Evolutionary conservation across 2,329 filamentous ascomycete genomes (phyloP).

Genomic region (Stachybotrys chlorohalonatus): DNA sequence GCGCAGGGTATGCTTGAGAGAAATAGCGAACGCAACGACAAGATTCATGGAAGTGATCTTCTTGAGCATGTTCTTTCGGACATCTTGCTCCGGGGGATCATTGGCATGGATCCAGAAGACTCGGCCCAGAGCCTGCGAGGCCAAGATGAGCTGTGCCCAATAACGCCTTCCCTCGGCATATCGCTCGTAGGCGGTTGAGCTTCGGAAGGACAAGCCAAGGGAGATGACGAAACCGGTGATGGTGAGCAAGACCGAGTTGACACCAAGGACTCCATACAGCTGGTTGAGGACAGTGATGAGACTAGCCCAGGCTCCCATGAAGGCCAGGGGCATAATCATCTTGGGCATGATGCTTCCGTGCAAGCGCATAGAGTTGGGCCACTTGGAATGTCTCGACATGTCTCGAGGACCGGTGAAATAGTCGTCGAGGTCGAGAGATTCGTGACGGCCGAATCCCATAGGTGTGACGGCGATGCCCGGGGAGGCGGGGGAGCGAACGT

Average conservation of each 20-base stretch:
- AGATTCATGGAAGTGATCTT: slow-evolving; percentile 72
- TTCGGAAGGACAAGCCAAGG: slow-evolving; percentile 69
- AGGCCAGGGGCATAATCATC: slow-evolving; percentile 59
- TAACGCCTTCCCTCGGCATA: slow-evolving; percentile 56
- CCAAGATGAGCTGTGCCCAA: slow-evolving; percentile 52
- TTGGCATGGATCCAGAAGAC: slow-evolving; percentile 76
- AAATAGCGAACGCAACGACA: slow-evolving; percentile 65
- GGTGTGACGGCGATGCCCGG: slow-evolving; percentile 17
- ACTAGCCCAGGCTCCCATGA: slow-evolving; percentile 57
- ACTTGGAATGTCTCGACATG: slow-evolving; percentile 65
- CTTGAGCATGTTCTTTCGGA: slow-evolving; percentile 58
- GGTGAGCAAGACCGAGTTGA: slow-evolving; percentile 49
- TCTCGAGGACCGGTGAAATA: slow-evolving; percentile 61
- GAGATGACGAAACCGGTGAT: slow-evolving; percentile 76
- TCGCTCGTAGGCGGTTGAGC: slow-evolving; percentile 68
- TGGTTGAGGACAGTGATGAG: slow-evolving; percentile 49
- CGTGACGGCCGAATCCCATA: slow-evolving; percentile 21
- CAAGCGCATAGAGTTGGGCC: slow-evolving; percentile 66
- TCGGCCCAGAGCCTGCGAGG: slow-evolving; percentile 60
- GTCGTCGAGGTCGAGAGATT: slow-evolving; percentile 43
- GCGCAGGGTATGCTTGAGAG: slow-evolving; percentile 74
- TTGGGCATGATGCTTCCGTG: slow-evolving; percentile 68
- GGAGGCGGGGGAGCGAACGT: slow-evolving; percentile 19
- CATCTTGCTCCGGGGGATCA: slow-evolving; percentile 37
- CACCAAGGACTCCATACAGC: slow-evolving; percentile 26